Evolutionary conservation across 345 rosid genomes (phyloP).

Genomic region (Rhizophora apiculata): DNA sequence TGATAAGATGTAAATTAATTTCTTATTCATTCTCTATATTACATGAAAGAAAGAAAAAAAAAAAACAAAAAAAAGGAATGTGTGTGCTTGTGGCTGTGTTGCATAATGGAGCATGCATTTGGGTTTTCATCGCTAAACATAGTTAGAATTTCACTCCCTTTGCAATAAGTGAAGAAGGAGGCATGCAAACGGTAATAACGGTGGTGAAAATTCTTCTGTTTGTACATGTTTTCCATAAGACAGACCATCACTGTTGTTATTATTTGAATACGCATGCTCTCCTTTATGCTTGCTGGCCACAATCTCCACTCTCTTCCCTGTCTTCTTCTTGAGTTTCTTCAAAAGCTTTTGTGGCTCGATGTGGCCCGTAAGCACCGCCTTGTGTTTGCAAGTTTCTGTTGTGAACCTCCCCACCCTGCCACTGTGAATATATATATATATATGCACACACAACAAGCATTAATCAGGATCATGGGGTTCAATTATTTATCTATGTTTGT

Average conservation of each 20-base stretch:
- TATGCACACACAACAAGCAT: too few relatives aligned
- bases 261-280: background rate
- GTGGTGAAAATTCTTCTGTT: too few relatives aligned
- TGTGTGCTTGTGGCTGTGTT: background rate
- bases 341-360: constrained; percentile 53
- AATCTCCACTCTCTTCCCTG: constrained; percentile 54
- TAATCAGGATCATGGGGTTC: too few relatives aligned
- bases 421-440: too few relatives aligned
- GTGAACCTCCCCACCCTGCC: constrained; percentile 59
- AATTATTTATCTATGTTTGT: too few relatives aligned
- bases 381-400: constrained; percentile 64
- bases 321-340: constrained; percentile 72
- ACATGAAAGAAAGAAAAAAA: too few relatives aligned
- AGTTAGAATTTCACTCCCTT: constrained; percentile 29
- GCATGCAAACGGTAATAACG: background rate
- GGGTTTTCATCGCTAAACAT: constrained; percentile 70
- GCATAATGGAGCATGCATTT: constrained; percentile 54
- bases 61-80: too few relatives aligned
- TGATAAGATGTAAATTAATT: too few relatives aligned
- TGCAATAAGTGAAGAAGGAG: constrained; percentile 17
- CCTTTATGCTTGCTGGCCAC: constrained; percentile 23
- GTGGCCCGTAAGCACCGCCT: constrained; percentile 49
- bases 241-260: background rate
- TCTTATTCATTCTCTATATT: too few relatives aligned
- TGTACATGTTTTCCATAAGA: too few relatives aligned